These are phyloP conservation scores for Raffaelea ambrosiae DNA, from an alignment of 2,329 filamentous ascomycete species.

Conservation along the genomic window DNA sequence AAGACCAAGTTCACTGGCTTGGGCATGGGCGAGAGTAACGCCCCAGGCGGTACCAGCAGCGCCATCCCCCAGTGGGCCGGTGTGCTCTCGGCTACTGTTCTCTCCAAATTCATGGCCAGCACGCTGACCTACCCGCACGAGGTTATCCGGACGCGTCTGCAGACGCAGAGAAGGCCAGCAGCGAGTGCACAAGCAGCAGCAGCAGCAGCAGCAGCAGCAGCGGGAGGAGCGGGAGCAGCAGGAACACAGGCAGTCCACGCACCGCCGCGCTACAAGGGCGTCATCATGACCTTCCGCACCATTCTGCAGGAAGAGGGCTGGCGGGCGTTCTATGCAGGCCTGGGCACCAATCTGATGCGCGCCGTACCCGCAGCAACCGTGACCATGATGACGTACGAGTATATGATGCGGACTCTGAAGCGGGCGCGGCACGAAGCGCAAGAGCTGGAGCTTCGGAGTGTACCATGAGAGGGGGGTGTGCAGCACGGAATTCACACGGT, in stretches of 20 bases:
- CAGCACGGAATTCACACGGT: too few species aligned
- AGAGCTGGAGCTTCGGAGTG: background rate
- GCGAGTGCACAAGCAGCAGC: background rate
- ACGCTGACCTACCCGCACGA: slow-evolving; percentile 96
- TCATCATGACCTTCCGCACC: slow-evolving; percentile 71
- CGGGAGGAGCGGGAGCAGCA: background rate
- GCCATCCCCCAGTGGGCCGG: slow-evolving; percentile 69
- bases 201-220: background rate
- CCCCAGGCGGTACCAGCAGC: slow-evolving; percentile 31
- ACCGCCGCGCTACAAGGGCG: slow-evolving; percentile 60
- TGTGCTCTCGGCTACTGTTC: slow-evolving; percentile 77
- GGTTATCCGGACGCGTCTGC: slow-evolving; percentile 84
- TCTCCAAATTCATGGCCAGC: slow-evolving; percentile 91
- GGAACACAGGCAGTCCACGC: background rate
- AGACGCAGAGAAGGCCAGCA: slow-evolving; percentile 74
- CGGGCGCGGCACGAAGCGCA: slow-evolving; percentile 25
- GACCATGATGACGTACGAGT: slow-evolving; percentile 96
- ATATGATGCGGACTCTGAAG: slow-evolving; percentile 48
- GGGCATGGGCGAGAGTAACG: slow-evolving; percentile 67
- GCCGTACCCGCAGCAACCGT: slow-evolving; percentile 93
- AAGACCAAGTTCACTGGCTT: slow-evolving; percentile 85
- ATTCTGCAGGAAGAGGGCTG: slow-evolving; percentile 90
- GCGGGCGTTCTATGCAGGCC: slow-evolving; percentile 92
- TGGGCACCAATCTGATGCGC: slow-evolving; percentile 95
- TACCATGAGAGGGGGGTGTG: too few species aligned